These are phyloP conservation scores for Apophysomyces trapeziformis DNA, from an alignment of 371 early-diverging fungal genomes.

Conservation along the genomic window DNA sequence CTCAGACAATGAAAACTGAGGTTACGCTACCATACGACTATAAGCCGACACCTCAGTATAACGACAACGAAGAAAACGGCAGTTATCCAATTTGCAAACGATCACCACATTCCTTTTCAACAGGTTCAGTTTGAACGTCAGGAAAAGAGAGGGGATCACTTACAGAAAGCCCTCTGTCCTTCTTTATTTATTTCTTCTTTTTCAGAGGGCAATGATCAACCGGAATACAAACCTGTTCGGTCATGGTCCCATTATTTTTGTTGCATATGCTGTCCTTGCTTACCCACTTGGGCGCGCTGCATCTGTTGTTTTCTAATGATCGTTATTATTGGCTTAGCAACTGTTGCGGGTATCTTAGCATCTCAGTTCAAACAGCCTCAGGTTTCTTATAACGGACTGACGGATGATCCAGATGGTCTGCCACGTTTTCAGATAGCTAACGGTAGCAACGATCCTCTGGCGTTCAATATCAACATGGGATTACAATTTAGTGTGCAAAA, in stretches of 20 bases:
- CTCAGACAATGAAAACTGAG: not conserved
- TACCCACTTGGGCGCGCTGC: constrained; percentile 32
- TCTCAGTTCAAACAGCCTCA: constrained; percentile 31
- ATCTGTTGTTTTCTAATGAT: constrained; percentile 25
- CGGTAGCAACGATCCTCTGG: not conserved
- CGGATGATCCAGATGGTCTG: constrained; percentile 20
- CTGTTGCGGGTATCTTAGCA: constrained; percentile 23
- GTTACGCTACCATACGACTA: not conserved
- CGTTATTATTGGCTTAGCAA: constrained; percentile 19
- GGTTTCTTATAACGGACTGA: constrained; percentile 26
- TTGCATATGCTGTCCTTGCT: constrained; percentile 32
- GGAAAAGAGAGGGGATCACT: too few species aligned
- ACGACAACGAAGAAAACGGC: not conserved
- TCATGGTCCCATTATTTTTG: constrained; percentile 17
- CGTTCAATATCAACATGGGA: constrained; percentile 30
- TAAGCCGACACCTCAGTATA: not conserved
- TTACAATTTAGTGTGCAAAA: constrained; percentile 39
- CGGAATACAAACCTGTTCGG: not conserved
- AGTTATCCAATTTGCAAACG: not conserved
- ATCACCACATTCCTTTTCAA: constrained; percentile 1
- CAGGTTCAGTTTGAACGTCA: not conserved
- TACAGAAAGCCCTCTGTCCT: too few species aligned
- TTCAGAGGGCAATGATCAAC: not conserved
- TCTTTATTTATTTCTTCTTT: too few species aligned
- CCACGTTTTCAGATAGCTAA: constrained; percentile 18